A percentile compares a stretch with the other conserved stretches of the same genome.
Evolutionary conservation across 192 early-diverging fungal genomes (phyloP).

Genomic region (Phycomyces nitens): DNA sequence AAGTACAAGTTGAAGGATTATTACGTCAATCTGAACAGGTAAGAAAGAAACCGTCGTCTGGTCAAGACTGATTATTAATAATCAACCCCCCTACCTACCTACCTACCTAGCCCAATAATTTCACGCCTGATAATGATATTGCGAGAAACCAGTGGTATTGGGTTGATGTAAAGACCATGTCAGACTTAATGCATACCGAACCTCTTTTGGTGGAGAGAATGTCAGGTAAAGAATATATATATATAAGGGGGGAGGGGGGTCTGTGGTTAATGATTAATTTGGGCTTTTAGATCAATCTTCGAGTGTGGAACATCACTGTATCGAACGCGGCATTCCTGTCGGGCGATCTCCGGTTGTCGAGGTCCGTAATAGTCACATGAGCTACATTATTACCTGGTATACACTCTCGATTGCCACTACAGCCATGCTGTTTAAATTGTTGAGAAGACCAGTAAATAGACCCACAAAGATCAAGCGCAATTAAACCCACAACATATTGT

Average conservation of each 20-base stretch:
- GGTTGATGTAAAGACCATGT: slow-evolving; percentile 76
- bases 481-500: too few relatives aligned
- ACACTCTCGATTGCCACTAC: slow-evolving; percentile 62
- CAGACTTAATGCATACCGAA: slow-evolving; percentile 56
- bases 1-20: slow-evolving; percentile 64
- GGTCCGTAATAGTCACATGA: slow-evolving; percentile 81
- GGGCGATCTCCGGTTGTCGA: slow-evolving; percentile 68
- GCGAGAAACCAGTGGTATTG: slow-evolving; percentile 81
- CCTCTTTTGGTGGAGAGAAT: slow-evolving; percentile 75
- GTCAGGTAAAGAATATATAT: slow-evolving; percentile 39
- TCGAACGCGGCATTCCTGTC: slow-evolving; percentile 65
- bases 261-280: too few relatives aligned
- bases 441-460: slow-evolving; percentile 50
- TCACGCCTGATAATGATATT: slow-evolving; percentile 57
- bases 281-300: slow-evolving; percentile 33
- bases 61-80: slow-evolving; percentile 1
- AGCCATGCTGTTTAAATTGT: slow-evolving; percentile 60
- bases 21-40: slow-evolving; percentile 59
- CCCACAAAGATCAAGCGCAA: slow-evolving; percentile 24
- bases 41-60: not conserved
- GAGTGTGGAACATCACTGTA: slow-evolving; percentile 44
- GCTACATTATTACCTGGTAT: slow-evolving; percentile 91
- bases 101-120: slow-evolving; percentile 45
- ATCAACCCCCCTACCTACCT: slow-evolving; percentile 16
- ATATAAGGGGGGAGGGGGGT: too few relatives aligned